Evolutionary conservation across 257 asterid genomes (phyloP).

Genomic region (Solanum medicagineum): DNA sequence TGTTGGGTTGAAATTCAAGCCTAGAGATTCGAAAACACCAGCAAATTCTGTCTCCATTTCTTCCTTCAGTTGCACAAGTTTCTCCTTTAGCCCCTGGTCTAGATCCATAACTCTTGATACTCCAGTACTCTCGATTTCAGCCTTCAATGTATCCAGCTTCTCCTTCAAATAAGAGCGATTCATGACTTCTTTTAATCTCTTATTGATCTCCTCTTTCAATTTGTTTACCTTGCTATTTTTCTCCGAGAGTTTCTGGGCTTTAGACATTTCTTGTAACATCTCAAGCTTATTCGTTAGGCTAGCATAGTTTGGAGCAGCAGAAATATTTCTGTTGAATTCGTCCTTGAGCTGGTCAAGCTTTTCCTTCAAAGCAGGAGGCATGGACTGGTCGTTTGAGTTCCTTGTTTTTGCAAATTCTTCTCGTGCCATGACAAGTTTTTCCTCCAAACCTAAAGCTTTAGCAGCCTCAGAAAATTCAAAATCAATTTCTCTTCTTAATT

Average conservation of each 20-base stretch:
- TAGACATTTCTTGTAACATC: slow-evolving; percentile 42
- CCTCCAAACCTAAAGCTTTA: slow-evolving; percentile 52
- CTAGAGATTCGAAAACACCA: slow-evolving; percentile 31
- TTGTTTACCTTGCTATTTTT: slow-evolving; percentile 22
- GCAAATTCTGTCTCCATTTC: slow-evolving; percentile 44
- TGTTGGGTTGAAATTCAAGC: slow-evolving; percentile 30
- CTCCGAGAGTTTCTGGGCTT: slow-evolving; percentile 20
- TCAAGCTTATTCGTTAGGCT: slow-evolving; percentile 45
- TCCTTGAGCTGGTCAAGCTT: slow-evolving; percentile 41
- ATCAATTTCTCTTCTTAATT: slow-evolving; percentile 44
- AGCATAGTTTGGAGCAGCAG: slow-evolving; percentile 53
- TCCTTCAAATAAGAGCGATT: slow-evolving; percentile 40
- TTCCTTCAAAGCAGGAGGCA: slow-evolving; percentile 35
- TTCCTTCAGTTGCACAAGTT: slow-evolving; percentile 30
- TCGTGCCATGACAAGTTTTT: slow-evolving; percentile 35
- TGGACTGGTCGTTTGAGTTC: slow-evolving; percentile 31
- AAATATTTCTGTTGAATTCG: slow-evolving; percentile 45
- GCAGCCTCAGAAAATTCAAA: slow-evolving; percentile 56
- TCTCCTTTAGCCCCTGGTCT: slow-evolving; percentile 44
- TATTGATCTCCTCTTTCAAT: slow-evolving; percentile 36
- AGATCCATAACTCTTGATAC: slow-evolving; percentile 19
- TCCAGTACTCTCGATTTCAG: slow-evolving; percentile 45
- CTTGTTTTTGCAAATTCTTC: slow-evolving; percentile 54
- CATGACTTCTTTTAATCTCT: slow-evolving; percentile 37
- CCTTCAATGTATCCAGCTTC: slow-evolving; percentile 42